Percentiles rank a stretch among this genome's conserved stretches.
These are phyloP conservation scores for Globisporangium abappressorium DNA, from an alignment of 352 stramenopile species.

Conservation along the genomic window DNA sequence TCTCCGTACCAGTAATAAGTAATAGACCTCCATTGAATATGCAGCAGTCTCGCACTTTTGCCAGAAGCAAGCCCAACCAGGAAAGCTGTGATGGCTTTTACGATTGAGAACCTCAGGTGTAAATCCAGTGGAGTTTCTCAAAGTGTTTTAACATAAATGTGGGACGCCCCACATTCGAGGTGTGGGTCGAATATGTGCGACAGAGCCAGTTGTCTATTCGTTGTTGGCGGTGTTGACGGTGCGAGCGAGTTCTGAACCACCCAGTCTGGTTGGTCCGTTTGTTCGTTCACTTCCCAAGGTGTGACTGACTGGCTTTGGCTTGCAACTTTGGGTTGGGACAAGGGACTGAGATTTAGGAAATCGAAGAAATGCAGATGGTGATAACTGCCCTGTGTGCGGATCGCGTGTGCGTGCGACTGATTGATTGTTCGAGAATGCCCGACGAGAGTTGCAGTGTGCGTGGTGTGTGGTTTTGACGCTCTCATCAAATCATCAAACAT, in stretches of 20 bases:
- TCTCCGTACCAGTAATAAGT: slow-evolving; percentile 9
- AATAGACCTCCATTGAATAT: slow-evolving; percentile 8
- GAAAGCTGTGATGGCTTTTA: background rate
- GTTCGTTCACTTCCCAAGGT: background rate
- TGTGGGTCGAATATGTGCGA: background rate
- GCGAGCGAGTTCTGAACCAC: slow-evolving; percentile 3
- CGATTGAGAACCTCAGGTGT: background rate
- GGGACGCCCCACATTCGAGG: slow-evolving; percentile 4
- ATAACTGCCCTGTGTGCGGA: background rate
- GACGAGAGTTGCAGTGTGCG: background rate
- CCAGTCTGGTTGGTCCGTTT: background rate
- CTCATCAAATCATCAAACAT: background rate
- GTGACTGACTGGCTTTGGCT: background rate
- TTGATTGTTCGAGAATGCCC: background rate
- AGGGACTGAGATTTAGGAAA: background rate
- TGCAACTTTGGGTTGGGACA: background rate
- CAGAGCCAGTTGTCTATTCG: slow-evolving; percentile 4
- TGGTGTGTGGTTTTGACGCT: background rate
- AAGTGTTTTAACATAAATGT: background rate
- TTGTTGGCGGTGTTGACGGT: background rate
- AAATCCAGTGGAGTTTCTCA: background rate
- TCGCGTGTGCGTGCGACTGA: background rate
- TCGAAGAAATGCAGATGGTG: background rate
- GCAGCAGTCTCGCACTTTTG: background rate
- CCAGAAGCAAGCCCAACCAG: background rate